These are phyloP conservation scores for Hyparrhenia diplandra DNA, from an alignment of 176 grass and related monocot species.

Conservation along the genomic window DNA sequence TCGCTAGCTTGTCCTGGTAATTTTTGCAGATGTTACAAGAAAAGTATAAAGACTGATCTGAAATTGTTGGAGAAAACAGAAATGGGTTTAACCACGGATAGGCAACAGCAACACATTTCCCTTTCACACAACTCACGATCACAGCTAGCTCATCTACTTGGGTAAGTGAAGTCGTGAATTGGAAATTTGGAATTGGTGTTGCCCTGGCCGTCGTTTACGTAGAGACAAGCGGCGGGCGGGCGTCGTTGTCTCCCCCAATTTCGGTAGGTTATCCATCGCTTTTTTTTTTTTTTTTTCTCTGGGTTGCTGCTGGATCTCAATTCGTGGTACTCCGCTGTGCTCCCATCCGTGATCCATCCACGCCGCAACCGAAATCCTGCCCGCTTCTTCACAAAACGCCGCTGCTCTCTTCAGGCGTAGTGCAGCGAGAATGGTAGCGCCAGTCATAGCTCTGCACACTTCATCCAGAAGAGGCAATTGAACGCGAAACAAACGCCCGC, in stretches of 20 bases:
- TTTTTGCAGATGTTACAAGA: not conserved
- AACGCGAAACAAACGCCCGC: not conserved
- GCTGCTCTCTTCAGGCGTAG: not conserved
- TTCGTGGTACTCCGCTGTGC: not conserved
- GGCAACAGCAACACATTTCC: not conserved
- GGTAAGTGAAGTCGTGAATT: not conserved
- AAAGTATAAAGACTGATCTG: not conserved
- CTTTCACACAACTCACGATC: conserved; percentile 1
- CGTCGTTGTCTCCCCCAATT: conserved; percentile 36
- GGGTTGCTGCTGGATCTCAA: conserved; percentile 44
- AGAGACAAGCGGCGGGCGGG: not conserved
- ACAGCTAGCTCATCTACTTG: not conserved
- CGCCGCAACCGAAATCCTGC: conserved; percentile 23
- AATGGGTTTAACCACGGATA: not conserved
- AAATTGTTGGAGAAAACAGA: no score
- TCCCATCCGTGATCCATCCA: conserved; percentile 31
- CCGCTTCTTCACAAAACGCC: not conserved
- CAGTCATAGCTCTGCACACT: not conserved
- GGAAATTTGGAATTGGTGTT: not conserved
- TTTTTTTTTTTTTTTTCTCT: conserved; percentile 25
- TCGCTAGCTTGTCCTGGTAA: not conserved
- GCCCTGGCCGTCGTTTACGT: not conserved
- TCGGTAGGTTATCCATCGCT: conserved; percentile 37
- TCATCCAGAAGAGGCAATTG: not conserved
- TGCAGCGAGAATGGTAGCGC: not conserved